A percentile compares a stretch with the other conserved stretches of the same genome.
Conservation (phyloP, 2,329 filamentous ascomycete genomes). For the Fusarium verticillioides region DNA sequence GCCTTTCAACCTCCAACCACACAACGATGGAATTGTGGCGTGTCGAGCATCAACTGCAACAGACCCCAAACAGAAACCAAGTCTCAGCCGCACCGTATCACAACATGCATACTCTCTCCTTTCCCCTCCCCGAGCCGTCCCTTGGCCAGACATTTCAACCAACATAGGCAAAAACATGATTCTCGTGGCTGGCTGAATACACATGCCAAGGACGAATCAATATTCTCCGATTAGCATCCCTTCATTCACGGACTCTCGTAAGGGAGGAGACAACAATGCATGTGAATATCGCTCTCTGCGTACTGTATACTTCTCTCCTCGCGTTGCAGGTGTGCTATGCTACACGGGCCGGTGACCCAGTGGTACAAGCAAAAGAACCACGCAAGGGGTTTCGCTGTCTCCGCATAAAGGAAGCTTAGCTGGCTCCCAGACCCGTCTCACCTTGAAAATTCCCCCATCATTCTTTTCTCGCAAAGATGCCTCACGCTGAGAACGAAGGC, state of each 20-base stretch:
- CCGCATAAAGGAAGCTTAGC: slow-evolving; percentile 24
- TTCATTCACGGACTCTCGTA: background rate
- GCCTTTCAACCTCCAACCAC: background rate
- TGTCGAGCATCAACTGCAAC: slow-evolving; percentile 12
- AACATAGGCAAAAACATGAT: background rate
- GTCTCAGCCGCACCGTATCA: background rate
- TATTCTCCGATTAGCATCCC: slow-evolving; percentile 4
- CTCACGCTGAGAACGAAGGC: slow-evolving; percentile 22
- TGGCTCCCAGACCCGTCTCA: slow-evolving; percentile 9
- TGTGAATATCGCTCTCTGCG: background rate
- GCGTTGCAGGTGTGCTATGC: slow-evolving; percentile 10
- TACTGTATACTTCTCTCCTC: background rate
- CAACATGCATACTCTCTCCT: background rate
- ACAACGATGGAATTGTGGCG: slow-evolving; percentile 12
- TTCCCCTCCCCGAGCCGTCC: background rate
- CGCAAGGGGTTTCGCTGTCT: background rate
- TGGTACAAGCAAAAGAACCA: background rate
- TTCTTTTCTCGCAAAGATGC: slow-evolving; percentile 16
- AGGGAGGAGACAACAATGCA: background rate
- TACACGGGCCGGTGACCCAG: background rate
- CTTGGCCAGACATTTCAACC: background rate
- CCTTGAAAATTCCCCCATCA: background rate
- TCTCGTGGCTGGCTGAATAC: slow-evolving; percentile 32
- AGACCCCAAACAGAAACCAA: background rate
- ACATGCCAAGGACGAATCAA: slow-evolving; percentile 8